phyloP scores from a whole-genome alignment of 148 eudicot genomes.

The Simmondsia chinensis region DNA sequence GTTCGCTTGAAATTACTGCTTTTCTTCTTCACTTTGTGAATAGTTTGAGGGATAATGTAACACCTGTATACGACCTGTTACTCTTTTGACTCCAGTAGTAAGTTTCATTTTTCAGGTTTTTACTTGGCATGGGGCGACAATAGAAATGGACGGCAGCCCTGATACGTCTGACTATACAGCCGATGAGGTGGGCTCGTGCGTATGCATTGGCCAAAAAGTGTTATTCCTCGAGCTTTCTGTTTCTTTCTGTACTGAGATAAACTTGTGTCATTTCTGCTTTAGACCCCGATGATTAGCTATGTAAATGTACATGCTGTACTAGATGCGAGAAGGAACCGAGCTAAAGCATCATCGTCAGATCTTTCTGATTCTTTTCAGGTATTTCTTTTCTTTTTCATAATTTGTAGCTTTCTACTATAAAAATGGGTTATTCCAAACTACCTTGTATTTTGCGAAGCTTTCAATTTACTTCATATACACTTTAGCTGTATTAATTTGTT shows the following conservation, averaged over 20 bases:
- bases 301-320: slow-evolving; percentile 93
- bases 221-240: neutral
- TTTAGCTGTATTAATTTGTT: too few species aligned
- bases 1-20: too few species aligned
- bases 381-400: slow-evolving; percentile 2
- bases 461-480: neutral
- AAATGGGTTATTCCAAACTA: neutral
- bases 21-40: neutral
- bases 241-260: neutral
- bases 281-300: slow-evolving; percentile 98
- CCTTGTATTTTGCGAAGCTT: neutral
- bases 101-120: slow-evolving; percentile 45
- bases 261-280: slow-evolving; percentile 11
- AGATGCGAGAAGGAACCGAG: slow-evolving; percentile 80
- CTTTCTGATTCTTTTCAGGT: slow-evolving; percentile 77
- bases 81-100: neutral
- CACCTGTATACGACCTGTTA: neutral
- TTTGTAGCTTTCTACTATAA: neutral
- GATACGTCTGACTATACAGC: slow-evolving; percentile 87
- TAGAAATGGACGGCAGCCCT: slow-evolving; percentile 81
- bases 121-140: slow-evolving; percentile 95
- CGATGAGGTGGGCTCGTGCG: slow-evolving; percentile 58
- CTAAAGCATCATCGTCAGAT: slow-evolving; percentile 62
- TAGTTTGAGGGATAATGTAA: neutral
- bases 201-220: neutral